phyloP scores from a whole-genome alignment of 2,329 filamentous ascomycete species.

The Apiospora aurea region DNA sequence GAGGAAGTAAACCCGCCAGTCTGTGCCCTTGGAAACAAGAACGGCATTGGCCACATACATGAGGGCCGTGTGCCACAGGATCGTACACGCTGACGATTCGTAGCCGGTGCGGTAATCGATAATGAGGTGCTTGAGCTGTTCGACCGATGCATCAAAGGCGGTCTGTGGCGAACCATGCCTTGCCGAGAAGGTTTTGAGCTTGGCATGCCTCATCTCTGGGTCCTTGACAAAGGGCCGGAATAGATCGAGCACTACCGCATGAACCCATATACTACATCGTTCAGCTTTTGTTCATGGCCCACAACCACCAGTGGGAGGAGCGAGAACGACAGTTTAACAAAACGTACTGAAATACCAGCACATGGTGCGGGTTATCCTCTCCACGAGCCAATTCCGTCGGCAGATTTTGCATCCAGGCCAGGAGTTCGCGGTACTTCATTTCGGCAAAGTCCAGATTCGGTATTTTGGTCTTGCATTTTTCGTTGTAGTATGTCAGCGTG shows the following conservation, averaged over 20 bases:
- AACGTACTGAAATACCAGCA: constrained; percentile 47
- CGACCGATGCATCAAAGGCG: constrained; percentile 44
- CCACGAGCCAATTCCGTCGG: constrained; percentile 37
- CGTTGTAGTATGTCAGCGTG: constrained; percentile 39
- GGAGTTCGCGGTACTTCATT: constrained; percentile 47
- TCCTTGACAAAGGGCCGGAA: constrained; percentile 40
- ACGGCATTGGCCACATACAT: constrained; percentile 49
- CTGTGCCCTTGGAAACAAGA: constrained; percentile 36
- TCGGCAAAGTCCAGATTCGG: constrained; percentile 42
- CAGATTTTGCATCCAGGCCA: constrained; percentile 46
- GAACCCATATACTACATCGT: constrained; percentile 48
- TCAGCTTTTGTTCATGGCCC: constrained; percentile 28
- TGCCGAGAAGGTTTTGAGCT: constrained; percentile 42
- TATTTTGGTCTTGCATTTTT: constrained; percentile 15
- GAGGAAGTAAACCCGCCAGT: constrained; percentile 45
- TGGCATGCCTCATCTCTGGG: constrained; percentile 22
- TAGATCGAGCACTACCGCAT: constrained; percentile 47
- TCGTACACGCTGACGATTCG: constrained; percentile 43
- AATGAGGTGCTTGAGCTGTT: constrained; percentile 48
- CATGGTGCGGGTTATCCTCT: constrained; percentile 42
- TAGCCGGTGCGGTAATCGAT: constrained; percentile 45
- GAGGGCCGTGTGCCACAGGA: constrained; percentile 50
- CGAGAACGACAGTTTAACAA: not conserved
- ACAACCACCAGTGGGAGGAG: not conserved
- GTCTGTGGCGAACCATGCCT: constrained; percentile 39